These are phyloP conservation scores for Mortierella sp. DNA, from an alignment of 371 early-diverging fungal genomes.

Conservation along the genomic window DNA sequence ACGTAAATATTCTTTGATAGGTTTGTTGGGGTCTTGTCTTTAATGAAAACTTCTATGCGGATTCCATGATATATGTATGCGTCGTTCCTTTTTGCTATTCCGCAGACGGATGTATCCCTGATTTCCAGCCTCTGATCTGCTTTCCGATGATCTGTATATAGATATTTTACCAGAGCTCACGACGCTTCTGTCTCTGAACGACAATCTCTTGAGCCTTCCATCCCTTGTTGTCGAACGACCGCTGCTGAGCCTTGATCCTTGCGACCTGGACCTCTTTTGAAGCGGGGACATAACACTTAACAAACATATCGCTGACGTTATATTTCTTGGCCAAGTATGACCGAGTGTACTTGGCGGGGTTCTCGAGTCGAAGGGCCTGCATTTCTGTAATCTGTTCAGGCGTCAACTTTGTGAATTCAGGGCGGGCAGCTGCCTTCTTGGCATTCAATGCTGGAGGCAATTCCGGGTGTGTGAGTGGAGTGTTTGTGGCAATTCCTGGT, in stretches of 20 bases:
- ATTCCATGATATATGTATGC: slow-evolving; percentile 1
- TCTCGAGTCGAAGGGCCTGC: slow-evolving; percentile 42
- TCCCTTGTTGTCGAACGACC: slow-evolving; percentile 45
- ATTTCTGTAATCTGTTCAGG: slow-evolving; percentile 55
- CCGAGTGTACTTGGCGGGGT: slow-evolving; percentile 57
- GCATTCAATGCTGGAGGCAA: slow-evolving; percentile 57
- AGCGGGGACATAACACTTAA: slow-evolving; percentile 48
- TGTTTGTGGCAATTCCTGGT: slow-evolving; percentile 17
- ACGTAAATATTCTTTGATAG: too few species aligned
- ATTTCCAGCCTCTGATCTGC: too few species aligned
- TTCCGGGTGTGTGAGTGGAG: slow-evolving; percentile 44
- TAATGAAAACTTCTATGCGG: not conserved
- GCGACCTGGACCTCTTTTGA: slow-evolving; percentile 41
- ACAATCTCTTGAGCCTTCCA: slow-evolving; percentile 52
- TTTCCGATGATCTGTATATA: not conserved
- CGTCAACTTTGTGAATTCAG: slow-evolving; percentile 42
- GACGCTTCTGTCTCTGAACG: slow-evolving; percentile 52
- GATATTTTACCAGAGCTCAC: slow-evolving; percentile 45
- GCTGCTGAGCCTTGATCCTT: slow-evolving; percentile 44
- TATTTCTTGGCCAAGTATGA: slow-evolving; percentile 55
- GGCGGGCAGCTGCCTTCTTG: slow-evolving; percentile 22
- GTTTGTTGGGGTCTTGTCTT: too few species aligned
- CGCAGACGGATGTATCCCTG: not conserved
- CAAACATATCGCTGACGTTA: slow-evolving; percentile 51
- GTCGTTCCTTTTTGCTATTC: not conserved